phyloP scores from a whole-genome alignment of 371 early-diverging fungal species.

The Apophysomyces ossiformis region DNA sequence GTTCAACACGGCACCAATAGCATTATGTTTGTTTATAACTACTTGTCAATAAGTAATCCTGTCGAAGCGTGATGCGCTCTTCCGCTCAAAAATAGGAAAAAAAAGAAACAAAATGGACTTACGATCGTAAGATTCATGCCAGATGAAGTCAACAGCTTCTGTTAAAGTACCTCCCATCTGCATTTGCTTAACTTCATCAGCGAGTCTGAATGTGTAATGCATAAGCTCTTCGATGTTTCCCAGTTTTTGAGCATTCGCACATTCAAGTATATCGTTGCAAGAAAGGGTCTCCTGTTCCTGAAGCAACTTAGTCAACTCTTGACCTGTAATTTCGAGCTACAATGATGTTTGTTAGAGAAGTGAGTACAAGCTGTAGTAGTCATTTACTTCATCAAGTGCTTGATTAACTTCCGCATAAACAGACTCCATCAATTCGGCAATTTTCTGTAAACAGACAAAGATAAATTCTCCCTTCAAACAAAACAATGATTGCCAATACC shows the following conservation, averaged over 20 bases:
- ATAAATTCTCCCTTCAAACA: too few relatives aligned
- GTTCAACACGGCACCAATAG: not conserved
- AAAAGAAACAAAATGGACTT: not conserved
- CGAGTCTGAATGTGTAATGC: not conserved
- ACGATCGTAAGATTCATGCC: slow-evolving; percentile 10
- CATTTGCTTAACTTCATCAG: not conserved
- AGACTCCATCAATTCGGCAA: too few relatives aligned
- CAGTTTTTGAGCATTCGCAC: not conserved
- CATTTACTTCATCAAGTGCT: too few relatives aligned
- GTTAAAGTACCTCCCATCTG: not conserved
- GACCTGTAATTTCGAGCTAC: not conserved
- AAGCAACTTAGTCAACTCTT: not conserved
- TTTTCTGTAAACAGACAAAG: too few relatives aligned
- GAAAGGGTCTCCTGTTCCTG: not conserved
- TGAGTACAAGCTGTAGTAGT: too few relatives aligned
- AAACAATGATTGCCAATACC: too few relatives aligned
- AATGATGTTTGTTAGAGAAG: not conserved
- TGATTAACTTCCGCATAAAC: too few relatives aligned
- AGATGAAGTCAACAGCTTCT: slow-evolving; percentile 7
- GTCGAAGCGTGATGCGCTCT: not conserved
- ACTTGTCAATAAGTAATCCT: not conserved
- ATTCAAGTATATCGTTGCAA: not conserved
- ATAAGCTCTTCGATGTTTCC: not conserved
- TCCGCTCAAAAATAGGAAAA: not conserved
- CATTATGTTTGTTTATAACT: not conserved